A percentile compares a stretch with the other conserved stretches of the same genome.
Evolutionary conservation across 139 green algal genomes (phyloP).

Genomic region (Limnomonas spitsbergensis): DNA sequence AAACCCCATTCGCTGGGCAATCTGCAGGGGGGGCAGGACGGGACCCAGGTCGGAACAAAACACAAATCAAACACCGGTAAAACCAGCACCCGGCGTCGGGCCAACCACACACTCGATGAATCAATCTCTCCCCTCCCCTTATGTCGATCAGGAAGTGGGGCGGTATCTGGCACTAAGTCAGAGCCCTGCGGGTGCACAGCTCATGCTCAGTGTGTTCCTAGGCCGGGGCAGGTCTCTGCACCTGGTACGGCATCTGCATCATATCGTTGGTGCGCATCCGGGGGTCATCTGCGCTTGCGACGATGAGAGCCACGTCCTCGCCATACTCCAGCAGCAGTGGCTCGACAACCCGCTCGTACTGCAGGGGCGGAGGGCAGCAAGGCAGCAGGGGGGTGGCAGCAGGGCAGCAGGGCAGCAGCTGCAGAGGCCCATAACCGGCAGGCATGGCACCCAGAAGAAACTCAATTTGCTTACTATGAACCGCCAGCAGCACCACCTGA

Average conservation of each 20-base stretch:
- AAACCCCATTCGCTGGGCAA: conserved; percentile 30
- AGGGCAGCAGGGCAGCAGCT: background rate
- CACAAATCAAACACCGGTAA: background rate
- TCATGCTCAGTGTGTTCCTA: too few species aligned
- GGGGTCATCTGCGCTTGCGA: conserved; percentile 17
- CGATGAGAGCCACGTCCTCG: background rate
- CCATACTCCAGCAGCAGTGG: conserved; percentile 13
- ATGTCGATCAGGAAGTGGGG: too few species aligned
- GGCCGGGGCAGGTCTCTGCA: background rate
- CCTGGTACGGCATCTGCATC: conserved; percentile 34
- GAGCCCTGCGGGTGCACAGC: too few species aligned
- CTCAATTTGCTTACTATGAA: background rate
- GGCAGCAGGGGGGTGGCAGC: background rate
- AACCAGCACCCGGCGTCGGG: background rate
- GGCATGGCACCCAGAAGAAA: background rate
- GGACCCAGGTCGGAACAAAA: background rate
- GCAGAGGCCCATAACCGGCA: background rate
- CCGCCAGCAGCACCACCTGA: too few species aligned
- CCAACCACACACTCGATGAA: too few species aligned
- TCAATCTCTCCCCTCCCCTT: background rate
- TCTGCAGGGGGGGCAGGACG: background rate
- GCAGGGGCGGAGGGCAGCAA: background rate
- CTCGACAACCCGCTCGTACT: conserved; percentile 26
- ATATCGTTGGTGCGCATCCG: conserved; percentile 25
- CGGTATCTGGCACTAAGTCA: too few species aligned